Evolutionary conservation across 371 early-diverging fungal species (phyloP).

Genomic region (Rhizopus delemar): DNA sequence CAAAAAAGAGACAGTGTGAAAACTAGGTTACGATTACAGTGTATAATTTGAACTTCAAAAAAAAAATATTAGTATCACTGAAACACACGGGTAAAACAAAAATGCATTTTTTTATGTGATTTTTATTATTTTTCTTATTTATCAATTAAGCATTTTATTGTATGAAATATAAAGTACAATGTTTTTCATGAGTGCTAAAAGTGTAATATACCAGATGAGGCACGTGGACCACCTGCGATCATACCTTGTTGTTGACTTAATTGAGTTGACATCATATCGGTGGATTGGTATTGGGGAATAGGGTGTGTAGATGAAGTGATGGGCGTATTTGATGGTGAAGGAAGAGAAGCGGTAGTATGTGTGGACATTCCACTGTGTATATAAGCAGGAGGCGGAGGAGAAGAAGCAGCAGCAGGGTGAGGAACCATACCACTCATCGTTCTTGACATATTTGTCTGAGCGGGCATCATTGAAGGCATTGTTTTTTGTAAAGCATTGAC

Average conservation of each 20-base stretch:
- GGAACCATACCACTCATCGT: background rate
- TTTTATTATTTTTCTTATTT: too few species aligned
- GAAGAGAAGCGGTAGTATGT: background rate
- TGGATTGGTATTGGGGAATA: slow-evolving; percentile 7
- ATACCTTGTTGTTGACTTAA: slow-evolving; percentile 24
- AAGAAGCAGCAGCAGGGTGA: too few species aligned
- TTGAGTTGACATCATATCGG: slow-evolving; percentile 16
- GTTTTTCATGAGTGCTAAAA: slow-evolving; percentile 15
- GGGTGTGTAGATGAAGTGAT: slow-evolving; percentile 12
- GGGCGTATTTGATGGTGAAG: background rate
- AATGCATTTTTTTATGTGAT: too few species aligned
- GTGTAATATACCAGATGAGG: slow-evolving; percentile 28
- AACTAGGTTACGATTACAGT: too few species aligned
- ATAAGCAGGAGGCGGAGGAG: background rate
- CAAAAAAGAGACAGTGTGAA: too few species aligned
- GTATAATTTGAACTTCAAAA: too few species aligned
- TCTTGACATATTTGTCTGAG: background rate
- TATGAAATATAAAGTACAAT: slow-evolving; percentile 11
- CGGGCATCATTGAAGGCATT: slow-evolving; percentile 16
- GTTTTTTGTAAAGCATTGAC: slow-evolving; percentile 30
- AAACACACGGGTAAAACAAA: too few species aligned
- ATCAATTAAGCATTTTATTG: background rate
- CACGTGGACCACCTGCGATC: slow-evolving; percentile 22
- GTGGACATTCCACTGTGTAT: background rate
- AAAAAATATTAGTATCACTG: too few species aligned